Evolutionary conservation across 163 green algal species (phyloP).

Genomic region (Dunaliella salina): DNA sequence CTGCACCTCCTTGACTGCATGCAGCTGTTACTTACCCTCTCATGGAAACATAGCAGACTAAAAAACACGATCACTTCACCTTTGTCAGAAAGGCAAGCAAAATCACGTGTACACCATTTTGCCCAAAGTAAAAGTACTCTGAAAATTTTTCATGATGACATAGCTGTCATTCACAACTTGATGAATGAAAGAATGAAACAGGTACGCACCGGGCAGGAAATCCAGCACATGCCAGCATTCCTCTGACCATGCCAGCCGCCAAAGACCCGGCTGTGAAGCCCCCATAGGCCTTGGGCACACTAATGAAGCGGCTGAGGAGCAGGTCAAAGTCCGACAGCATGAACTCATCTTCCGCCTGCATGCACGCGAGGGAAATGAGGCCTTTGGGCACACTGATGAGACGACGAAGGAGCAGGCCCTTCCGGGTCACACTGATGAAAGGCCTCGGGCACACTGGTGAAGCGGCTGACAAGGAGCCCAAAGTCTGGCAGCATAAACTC

Average conservation of each 20-base stretch:
- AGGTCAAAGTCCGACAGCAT: constrained; percentile 94
- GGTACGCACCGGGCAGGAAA: constrained; percentile 73
- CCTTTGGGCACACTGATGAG: background rate
- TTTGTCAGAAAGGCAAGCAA: no score
- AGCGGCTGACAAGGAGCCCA: background rate
- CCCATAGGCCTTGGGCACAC: constrained; percentile 83
- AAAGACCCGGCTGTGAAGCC: constrained; percentile 81
- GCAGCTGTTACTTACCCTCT: background rate
- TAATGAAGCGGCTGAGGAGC: constrained; percentile 74
- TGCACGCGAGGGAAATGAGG: no score
- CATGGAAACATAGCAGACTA: background rate
- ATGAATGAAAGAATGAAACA: background rate
- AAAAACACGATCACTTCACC: background rate
- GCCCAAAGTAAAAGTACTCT: no score
- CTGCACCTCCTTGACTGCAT: background rate
- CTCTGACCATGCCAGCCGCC: constrained; percentile 86
- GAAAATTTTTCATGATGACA: background rate
- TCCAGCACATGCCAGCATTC: constrained; percentile 79
- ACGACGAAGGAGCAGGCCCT: no score
- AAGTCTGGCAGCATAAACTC: background rate
- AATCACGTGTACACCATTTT: no score
- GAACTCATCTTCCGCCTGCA: constrained; percentile 92
- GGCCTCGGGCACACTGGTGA: background rate
- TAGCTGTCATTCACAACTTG: background rate
- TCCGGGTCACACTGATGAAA: no score